Evolutionary conservation across 208 protist genomes (phyloP).

Genomic region (Lotmaria passim): DNA sequence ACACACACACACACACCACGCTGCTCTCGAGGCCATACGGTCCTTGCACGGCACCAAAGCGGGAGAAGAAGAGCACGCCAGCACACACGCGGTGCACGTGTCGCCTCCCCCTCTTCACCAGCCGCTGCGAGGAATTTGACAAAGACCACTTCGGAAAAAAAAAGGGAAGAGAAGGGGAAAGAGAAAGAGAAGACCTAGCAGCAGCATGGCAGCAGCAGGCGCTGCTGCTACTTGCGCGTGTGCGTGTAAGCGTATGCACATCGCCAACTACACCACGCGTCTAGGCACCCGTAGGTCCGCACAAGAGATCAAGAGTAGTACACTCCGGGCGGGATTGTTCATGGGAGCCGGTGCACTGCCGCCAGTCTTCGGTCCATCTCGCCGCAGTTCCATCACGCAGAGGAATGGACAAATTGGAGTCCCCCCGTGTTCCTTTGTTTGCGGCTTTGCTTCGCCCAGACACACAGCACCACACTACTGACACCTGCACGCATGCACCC

Average conservation of each 20-base stretch:
- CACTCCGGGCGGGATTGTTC: constrained; percentile 77
- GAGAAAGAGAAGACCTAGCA: neutral
- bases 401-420: neutral
- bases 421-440: constrained; percentile 19
- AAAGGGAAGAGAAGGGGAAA: neutral
- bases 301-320: constrained; percentile 58
- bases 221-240: too few species aligned
- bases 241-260: too few species aligned
- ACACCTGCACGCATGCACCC: too few species aligned
- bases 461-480: too few species aligned
- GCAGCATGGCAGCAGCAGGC: too few species aligned
- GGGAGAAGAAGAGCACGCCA: neutral
- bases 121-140: constrained; percentile 38
- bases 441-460: too few species aligned
- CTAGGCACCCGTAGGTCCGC: constrained; percentile 71
- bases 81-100: too few species aligned
- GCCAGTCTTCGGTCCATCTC: neutral
- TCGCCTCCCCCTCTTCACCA: constrained; percentile 10
- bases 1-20: constrained; percentile 1
- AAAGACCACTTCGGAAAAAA: constrained; percentile 17
- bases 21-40: constrained; percentile 30
- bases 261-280: constrained; percentile 19
- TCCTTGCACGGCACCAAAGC: constrained; percentile 30
- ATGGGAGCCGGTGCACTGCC: constrained; percentile 32
- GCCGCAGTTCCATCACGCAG: constrained; percentile 8